These are phyloP conservation scores for Mucor indicus DNA, from an alignment of 371 early-diverging fungal genomes.

Conservation along the genomic window DNA sequence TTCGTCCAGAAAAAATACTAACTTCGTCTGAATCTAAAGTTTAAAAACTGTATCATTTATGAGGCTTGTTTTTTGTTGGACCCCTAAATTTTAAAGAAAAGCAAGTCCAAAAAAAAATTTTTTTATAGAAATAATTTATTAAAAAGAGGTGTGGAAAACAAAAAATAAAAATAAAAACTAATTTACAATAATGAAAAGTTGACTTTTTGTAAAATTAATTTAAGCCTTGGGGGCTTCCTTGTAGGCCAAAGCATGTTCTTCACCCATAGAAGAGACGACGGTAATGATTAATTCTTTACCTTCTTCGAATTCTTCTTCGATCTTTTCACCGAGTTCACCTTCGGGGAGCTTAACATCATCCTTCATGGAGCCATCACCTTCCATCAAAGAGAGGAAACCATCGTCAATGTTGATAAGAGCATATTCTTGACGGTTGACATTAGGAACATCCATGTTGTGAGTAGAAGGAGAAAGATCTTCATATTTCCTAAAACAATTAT, in stretches of 20 bases:
- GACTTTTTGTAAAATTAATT: no score
- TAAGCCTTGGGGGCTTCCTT: slow-evolving; percentile 41
- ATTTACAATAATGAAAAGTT: no score
- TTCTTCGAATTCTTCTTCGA: slow-evolving; percentile 73
- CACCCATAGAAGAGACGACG: slow-evolving; percentile 91
- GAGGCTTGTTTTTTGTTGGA: no score
- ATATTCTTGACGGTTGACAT: slow-evolving; percentile 87
- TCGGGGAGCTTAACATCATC: slow-evolving; percentile 96
- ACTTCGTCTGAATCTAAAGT: no score
- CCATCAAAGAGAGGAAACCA: slow-evolving; percentile 90
- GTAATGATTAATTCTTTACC: slow-evolving; percentile 88
- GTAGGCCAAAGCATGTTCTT: slow-evolving; percentile 81
- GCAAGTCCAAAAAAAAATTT: no score
- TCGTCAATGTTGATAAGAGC: slow-evolving; percentile 87
- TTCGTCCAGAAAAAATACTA: no score
- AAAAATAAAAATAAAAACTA: no score
- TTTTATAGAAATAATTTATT: no score
- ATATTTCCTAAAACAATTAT: slow-evolving; percentile 50
- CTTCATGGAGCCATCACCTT: slow-evolving; percentile 78
- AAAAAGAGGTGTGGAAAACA: no score
- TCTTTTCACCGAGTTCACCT: slow-evolving; percentile 78
- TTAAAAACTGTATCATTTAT: no score
- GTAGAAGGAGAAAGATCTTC: slow-evolving; percentile 98
- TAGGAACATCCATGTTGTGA: slow-evolving; percentile 99
- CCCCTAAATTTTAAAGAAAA: no score